These are phyloP conservation scores for Beverwykella pulmonaria DNA, from an alignment of 495 filamentous ascomycete genomes.

Conservation along the genomic window DNA sequence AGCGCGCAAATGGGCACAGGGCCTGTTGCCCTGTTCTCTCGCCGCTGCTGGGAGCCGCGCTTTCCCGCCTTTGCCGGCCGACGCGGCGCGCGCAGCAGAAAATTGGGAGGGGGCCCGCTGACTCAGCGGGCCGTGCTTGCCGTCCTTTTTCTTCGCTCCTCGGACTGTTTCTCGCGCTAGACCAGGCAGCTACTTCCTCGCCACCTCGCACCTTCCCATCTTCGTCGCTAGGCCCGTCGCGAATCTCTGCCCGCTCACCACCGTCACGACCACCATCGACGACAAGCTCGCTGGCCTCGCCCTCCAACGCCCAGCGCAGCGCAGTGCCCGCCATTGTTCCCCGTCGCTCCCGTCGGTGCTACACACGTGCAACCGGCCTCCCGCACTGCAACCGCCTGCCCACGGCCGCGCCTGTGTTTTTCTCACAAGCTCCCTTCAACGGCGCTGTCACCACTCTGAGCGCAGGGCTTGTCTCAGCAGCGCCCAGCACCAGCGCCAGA, in stretches of 20 bases:
- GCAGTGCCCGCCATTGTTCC: no score
- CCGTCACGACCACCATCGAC: constrained; percentile 2
- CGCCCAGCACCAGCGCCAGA: not conserved
- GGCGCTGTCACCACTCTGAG: constrained; percentile 15
- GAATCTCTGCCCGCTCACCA: constrained; percentile 23
- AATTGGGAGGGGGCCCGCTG: not conserved
- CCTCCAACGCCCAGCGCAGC: no score
- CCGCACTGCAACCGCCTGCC: not conserved
- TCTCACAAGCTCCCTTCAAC: no score
- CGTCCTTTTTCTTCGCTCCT: no score
- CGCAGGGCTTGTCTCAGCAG: constrained; percentile 15
- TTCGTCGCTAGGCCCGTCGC: constrained; percentile 34
- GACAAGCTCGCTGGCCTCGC: not conserved
- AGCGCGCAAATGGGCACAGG: no score
- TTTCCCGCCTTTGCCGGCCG: no score
- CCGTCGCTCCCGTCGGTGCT: constrained; percentile 25
- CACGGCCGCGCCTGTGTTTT: not conserved
- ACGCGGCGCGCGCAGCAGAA: no score
- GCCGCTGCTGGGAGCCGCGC: not conserved
- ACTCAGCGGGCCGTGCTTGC: not conserved
- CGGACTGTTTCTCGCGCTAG: constrained; percentile 1
- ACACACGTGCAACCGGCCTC: constrained; percentile 37
- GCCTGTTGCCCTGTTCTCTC: not conserved
- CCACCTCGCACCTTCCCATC: constrained; percentile 32
- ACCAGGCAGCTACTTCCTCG: not conserved